Evolutionary conservation across 192 early-diverging fungal genomes (phyloP).

Genomic region (Phlyctochytrium arcticum): DNA sequence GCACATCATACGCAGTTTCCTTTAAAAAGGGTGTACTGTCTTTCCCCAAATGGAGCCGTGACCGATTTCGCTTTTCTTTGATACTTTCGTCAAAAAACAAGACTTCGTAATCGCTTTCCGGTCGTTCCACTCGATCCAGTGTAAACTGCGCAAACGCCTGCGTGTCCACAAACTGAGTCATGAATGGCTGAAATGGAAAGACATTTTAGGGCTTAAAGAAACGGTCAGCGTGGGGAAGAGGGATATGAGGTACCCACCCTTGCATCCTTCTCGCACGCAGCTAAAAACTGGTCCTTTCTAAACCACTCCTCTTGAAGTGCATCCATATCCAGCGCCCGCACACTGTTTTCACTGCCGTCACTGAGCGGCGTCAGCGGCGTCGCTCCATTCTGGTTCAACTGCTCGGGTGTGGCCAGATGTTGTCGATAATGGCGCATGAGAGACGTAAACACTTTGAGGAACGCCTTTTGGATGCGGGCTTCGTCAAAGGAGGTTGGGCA

Average conservation of each 20-base stretch:
- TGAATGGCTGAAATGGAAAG: slow-evolving; percentile 42
- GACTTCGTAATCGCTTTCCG: slow-evolving; percentile 62
- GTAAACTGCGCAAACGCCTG: slow-evolving; percentile 80
- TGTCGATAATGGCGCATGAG: slow-evolving; percentile 67
- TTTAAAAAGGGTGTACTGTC: slow-evolving; percentile 57
- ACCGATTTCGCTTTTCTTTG: slow-evolving; percentile 75
- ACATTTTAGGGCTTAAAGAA: background rate
- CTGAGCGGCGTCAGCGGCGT: background rate
- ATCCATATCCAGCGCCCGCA: slow-evolving; percentile 30
- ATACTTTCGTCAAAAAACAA: slow-evolving; percentile 80
- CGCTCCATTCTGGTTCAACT: slow-evolving; percentile 17
- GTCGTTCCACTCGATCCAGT: slow-evolving; percentile 61
- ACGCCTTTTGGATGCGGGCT: slow-evolving; percentile 56
- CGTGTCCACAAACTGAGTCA: slow-evolving; percentile 62
- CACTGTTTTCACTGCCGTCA: background rate
- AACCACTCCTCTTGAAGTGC: slow-evolving; percentile 48
- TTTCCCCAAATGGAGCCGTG: slow-evolving; percentile 66
- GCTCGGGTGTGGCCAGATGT: slow-evolving; percentile 44
- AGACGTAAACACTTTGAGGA: slow-evolving; percentile 73
- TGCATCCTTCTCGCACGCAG: slow-evolving; percentile 47
- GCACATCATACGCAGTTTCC: slow-evolving; percentile 41
- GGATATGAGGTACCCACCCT: slow-evolving; percentile 25
- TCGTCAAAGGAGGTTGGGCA: slow-evolving; percentile 67
- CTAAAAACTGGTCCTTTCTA: slow-evolving; percentile 58
- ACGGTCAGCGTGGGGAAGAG: background rate